Evolutionary conservation across 305 asterid genomes (phyloP), one percentile per base, ranked within the genome.

Genomic region (Ilex paraguariensis): DNA sequence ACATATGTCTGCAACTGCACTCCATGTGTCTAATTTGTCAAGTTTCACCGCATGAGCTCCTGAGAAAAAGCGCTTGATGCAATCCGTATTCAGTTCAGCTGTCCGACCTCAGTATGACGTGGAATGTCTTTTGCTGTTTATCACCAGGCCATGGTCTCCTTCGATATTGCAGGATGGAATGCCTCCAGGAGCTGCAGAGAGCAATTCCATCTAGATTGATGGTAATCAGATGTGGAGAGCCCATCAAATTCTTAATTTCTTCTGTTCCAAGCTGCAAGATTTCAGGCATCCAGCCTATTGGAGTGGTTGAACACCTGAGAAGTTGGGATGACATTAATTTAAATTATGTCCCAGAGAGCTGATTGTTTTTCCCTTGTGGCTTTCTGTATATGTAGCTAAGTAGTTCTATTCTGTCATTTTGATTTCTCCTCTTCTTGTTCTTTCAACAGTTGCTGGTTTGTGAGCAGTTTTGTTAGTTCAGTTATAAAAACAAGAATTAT

Each of bases 21-120:
- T 78, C 85, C 16, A 89, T 95, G 0, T 92, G 98, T 62, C 98
- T 97, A 6, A 87, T 92, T 11, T 92, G 95, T 63, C 82, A 88
- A 65, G 59, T 84, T 51, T 81, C 95, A 44, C 81, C 81, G 15
- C 78, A 78, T 0, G 80, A 71, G 58, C 68, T 74, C 81, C 79
- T 0, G 86, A 73, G 70, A 72, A 76, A 57, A 83, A 68, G 61
- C 74, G 82, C 82, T 70, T 66, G 16, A 73, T 79, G 88, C 91
- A 81, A 48, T 84, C 82, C 0, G 63, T 86, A 78, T 83, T 79
- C 16, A 63, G 91, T 75, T 79, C 86, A 30, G 85, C 87, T 0
- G 17, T 71, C 46, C 79, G 91, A 51, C 76, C 88, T 30, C 88
- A 82, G 31, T 57, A 71, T 46, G 78, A 58, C 51, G 3, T 1